Conservation (phyloP, 2,329 filamentous ascomycete species). For the Knufia fluminis region DNA sequence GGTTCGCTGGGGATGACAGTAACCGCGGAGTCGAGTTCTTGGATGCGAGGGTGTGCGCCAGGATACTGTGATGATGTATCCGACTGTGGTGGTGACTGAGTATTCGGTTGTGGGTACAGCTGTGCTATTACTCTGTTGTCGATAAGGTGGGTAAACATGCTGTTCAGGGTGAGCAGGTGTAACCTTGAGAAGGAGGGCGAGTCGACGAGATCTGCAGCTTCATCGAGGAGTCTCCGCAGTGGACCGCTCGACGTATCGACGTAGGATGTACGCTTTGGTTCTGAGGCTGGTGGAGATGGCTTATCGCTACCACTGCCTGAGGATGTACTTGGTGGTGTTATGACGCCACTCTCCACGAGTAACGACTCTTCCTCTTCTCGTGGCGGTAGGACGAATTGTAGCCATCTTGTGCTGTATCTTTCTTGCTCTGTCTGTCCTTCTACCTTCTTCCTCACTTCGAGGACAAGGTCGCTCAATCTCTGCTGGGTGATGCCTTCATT, state of each 20-base stretch:
- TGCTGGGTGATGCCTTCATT: constrained; percentile 79
- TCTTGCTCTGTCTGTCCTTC: constrained; percentile 64
- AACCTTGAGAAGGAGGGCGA: constrained; percentile 86
- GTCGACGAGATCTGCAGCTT: constrained; percentile 91
- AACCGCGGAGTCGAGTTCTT: constrained; percentile 32
- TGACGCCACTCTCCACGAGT: constrained; percentile 74
- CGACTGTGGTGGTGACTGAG: constrained; percentile 35
- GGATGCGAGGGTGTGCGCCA: constrained; percentile 19
- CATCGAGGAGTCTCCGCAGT: constrained; percentile 78
- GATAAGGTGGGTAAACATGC: constrained; percentile 74
- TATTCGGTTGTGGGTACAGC: constrained; percentile 56
- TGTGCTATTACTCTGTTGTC: constrained; percentile 71
- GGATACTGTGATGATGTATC: constrained; percentile 36
- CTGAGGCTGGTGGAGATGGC: constrained; percentile 31
- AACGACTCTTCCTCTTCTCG: constrained; percentile 62
- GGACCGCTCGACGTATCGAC: constrained; percentile 27
- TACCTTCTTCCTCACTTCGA: constrained; percentile 74
- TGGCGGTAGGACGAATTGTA: constrained; percentile 73
- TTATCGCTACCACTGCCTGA: constrained; percentile 26
- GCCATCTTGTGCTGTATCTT: constrained; percentile 60
- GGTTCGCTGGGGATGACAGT: constrained; percentile 35
- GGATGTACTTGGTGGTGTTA: constrained; percentile 31
- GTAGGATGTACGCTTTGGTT: constrained; percentile 6
- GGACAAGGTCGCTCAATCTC: constrained; percentile 66
- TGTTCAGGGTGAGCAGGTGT: constrained; percentile 74